Evolutionary conservation across 176 grass and related monocot species (phyloP).

Genomic region (Urochloa ruziziensis): DNA sequence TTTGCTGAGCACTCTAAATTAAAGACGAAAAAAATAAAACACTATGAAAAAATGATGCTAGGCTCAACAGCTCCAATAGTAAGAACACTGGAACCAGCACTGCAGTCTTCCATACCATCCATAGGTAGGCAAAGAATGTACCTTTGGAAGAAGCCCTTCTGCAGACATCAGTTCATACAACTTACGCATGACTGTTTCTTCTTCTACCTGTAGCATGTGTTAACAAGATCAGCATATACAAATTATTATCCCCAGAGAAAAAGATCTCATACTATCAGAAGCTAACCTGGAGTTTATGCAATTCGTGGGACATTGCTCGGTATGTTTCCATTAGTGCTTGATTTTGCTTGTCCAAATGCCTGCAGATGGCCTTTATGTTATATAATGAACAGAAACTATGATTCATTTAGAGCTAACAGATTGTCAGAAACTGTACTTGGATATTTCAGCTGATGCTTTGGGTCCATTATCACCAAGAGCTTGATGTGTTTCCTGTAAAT

Average conservation of each 20-base stretch:
- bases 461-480: slow-evolving; percentile 58
- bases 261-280: background rate
- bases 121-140: slow-evolving; percentile 22
- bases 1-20: background rate
- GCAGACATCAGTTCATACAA: slow-evolving; percentile 63
- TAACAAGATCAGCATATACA: slow-evolving; percentile 10
- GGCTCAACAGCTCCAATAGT: slow-evolving; percentile 2
- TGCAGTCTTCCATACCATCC: background rate
- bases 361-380: slow-evolving; percentile 31
- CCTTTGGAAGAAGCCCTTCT: slow-evolving; percentile 76
- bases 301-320: slow-evolving; percentile 67
- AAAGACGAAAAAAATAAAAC: background rate
- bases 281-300: slow-evolving; percentile 68
- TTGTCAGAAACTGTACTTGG: slow-evolving; percentile 40
- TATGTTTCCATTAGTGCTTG: slow-evolving; percentile 67
- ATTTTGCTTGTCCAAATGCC: slow-evolving; percentile 87
- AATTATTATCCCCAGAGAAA: slow-evolving; percentile 8
- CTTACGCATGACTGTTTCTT: slow-evolving; percentile 87
- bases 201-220: slow-evolving; percentile 66
- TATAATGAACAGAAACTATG: slow-evolving; percentile 1
- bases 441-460: slow-evolving; percentile 64
- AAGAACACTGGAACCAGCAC: too few relatives aligned
- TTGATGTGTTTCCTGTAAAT: slow-evolving; percentile 33
- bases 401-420: slow-evolving; percentile 3
- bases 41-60: background rate